Evolutionary conservation across 768 basidiomycete species (phyloP).

Genomic region (Clitopilus passeckerianus): DNA sequence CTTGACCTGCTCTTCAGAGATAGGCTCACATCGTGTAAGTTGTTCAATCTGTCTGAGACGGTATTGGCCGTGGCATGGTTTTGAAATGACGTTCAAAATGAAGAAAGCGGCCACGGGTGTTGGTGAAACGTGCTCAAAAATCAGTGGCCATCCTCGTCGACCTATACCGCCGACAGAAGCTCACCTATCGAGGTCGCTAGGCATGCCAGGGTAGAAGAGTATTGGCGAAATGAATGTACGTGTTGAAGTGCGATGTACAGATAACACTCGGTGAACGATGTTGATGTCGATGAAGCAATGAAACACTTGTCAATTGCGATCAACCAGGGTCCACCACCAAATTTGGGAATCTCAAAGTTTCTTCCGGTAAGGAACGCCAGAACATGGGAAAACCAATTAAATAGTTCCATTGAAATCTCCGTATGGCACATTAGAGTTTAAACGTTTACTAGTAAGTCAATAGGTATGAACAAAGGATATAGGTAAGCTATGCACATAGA

Average conservation of each 20-base stretch:
- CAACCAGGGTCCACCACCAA: background rate
- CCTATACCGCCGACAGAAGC: constrained; percentile 1
- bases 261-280: background rate
- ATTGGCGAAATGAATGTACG: background rate
- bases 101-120: background rate
- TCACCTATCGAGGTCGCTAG: constrained; percentile 21
- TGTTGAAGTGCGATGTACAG: background rate
- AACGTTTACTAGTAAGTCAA: constrained; percentile 1
- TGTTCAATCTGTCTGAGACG: constrained; percentile 85
- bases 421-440: constrained; percentile 10
- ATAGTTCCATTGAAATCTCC: constrained; percentile 10
- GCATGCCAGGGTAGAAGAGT: constrained; percentile 8
- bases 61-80: constrained; percentile 1
- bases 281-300: constrained; percentile 2
- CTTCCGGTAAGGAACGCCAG: background rate
- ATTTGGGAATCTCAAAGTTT: background rate
- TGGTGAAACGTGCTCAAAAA: background rate
- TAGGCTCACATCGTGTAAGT: constrained; percentile 88
- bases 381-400: background rate
- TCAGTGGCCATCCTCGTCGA: background rate
- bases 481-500: background rate
- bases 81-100: background rate
- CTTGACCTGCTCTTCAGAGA: constrained; percentile 95
- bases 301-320: constrained; percentile 5
- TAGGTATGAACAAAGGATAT: background rate